Percentiles rank a stretch among this genome's conserved stretches.
phyloP scores from a whole-genome alignment of 2,329 filamentous ascomycete species.

The Huntiella bhutanensis region DNA sequence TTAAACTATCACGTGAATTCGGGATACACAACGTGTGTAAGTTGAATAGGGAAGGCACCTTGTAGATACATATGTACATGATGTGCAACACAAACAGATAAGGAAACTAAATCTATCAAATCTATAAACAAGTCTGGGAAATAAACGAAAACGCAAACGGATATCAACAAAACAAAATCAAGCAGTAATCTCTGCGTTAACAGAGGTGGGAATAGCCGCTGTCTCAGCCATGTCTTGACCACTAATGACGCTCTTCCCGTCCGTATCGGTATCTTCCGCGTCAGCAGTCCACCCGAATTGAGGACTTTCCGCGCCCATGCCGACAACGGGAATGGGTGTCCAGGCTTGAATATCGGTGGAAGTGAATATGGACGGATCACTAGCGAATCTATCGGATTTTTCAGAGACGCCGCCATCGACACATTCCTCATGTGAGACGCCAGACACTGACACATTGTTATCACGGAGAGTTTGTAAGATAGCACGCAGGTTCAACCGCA shows the following conservation, averaged over 20 bases:
- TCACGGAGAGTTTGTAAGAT: constrained; percentile 35
- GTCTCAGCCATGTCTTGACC: constrained; percentile 4
- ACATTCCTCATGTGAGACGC: constrained; percentile 29
- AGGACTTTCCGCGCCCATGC: constrained; percentile 10
- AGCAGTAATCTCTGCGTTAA: not conserved
- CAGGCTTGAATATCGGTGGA: constrained; percentile 15
- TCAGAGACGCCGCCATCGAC: constrained; percentile 23
- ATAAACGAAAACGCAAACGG: not conserved
- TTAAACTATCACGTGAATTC: not conserved
- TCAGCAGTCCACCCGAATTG: constrained; percentile 7
- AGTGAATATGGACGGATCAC: constrained; percentile 34
- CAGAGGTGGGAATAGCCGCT: not conserved
- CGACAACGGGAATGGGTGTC: constrained; percentile 6
- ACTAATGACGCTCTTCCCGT: constrained; percentile 12
- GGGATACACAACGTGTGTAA: not conserved
- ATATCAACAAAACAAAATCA: not conserved
- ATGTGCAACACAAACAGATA: not conserved
- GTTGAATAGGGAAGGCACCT: not conserved
- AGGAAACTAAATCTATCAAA: not conserved
- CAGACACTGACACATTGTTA: constrained; percentile 29
- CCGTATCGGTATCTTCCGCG: constrained; percentile 3
- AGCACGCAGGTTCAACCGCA: constrained; percentile 40
- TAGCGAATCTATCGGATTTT: not conserved
- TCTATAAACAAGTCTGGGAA: not conserved
- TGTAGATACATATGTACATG: not conserved